Evolutionary conservation across 495 filamentous ascomycete genomes (phyloP).

Genomic region (Penicilliopsis zonata): DNA sequence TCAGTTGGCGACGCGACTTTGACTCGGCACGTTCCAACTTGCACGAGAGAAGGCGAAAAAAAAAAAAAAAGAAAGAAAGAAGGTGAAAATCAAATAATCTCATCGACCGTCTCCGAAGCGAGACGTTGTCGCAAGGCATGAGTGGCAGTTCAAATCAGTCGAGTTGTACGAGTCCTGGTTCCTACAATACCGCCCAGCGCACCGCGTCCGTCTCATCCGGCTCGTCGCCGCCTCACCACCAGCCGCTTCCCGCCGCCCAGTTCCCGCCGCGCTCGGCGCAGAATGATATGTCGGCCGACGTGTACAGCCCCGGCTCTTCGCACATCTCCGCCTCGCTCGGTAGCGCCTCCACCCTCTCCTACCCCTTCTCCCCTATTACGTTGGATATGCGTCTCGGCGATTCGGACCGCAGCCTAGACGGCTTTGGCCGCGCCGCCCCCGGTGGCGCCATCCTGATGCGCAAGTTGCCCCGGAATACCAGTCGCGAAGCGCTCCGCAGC

Average conservation of each 20-base stretch:
- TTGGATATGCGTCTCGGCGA: conserved; percentile 39
- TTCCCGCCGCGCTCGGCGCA: conserved; percentile 33
- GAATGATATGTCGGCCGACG: conserved; percentile 42
- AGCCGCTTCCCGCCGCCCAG: conserved; percentile 23
- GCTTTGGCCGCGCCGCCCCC: conserved; percentile 21
- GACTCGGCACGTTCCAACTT: too few relatives aligned
- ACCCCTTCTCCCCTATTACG: conserved; percentile 30
- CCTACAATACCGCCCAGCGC: conserved; percentile 33
- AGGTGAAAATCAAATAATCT: too few relatives aligned
- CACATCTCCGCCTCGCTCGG: conserved; percentile 28
- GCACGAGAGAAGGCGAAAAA: too few relatives aligned
- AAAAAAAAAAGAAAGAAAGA: too few relatives aligned
- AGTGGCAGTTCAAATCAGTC: conserved; percentile 37
- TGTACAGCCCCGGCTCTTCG: conserved; percentile 30
- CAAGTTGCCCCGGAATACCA: conserved; percentile 62
- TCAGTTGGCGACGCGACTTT: too few relatives aligned
- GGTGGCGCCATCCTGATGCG: conserved; percentile 55
- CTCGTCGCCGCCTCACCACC: conserved; percentile 34
- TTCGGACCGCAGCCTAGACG: conserved; percentile 32
- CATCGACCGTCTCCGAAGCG: neutral
- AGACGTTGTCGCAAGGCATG: conserved; percentile 26
- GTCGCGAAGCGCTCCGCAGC: conserved; percentile 57
- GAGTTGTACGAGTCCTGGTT: conserved; percentile 37
- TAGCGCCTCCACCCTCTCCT: conserved; percentile 27
- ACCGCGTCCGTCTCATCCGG: conserved; percentile 35